A percentile compares a stretch with the other conserved stretches of the same genome.
Evolutionary conservation across 2,329 filamentous ascomycete genomes (phyloP).

Genomic region (Alternaria dauci): DNA sequence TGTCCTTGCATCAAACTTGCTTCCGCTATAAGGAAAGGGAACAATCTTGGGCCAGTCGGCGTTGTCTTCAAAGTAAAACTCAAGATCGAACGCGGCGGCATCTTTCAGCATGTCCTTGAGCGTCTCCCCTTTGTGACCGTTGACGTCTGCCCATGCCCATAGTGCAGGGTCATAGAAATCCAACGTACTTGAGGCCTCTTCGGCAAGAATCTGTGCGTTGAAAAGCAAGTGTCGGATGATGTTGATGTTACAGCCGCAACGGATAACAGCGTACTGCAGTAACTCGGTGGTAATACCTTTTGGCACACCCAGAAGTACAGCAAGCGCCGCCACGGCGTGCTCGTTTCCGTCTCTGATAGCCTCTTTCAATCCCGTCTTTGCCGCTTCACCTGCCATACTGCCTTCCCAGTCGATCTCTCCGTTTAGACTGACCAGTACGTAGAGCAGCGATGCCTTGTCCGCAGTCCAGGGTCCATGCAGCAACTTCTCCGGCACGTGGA

Average conservation of each 20-base stretch:
- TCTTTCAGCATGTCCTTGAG: constrained; percentile 44
- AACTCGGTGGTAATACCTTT: constrained; percentile 41
- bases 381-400: constrained; percentile 45
- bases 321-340: constrained; percentile 45
- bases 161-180: constrained; percentile 46
- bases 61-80: constrained; percentile 45
- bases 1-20: constrained; percentile 43
- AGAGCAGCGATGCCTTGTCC: constrained; percentile 43
- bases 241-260: constrained; percentile 40
- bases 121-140: constrained; percentile 36
- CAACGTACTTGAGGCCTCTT: constrained; percentile 26
- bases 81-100: constrained; percentile 43
- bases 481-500: constrained; percentile 47
- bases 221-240: constrained; percentile 45
- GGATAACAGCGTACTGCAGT: constrained; percentile 41
- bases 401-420: constrained; percentile 48
- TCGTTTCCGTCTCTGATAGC: constrained; percentile 41
- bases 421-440: constrained; percentile 45
- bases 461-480: constrained; percentile 47
- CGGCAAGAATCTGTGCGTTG: constrained; percentile 45
- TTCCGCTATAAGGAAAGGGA: constrained; percentile 45
- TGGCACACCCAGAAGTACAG: constrained; percentile 42
- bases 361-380: constrained; percentile 42
- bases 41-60: constrained; percentile 41
- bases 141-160: constrained; percentile 46